A percentile compares a stretch with the other conserved stretches of the same genome.
phyloP scores from a whole-genome alignment of 2,329 filamentous ascomycete species.

The Pseudogymnoascus sp. region DNA sequence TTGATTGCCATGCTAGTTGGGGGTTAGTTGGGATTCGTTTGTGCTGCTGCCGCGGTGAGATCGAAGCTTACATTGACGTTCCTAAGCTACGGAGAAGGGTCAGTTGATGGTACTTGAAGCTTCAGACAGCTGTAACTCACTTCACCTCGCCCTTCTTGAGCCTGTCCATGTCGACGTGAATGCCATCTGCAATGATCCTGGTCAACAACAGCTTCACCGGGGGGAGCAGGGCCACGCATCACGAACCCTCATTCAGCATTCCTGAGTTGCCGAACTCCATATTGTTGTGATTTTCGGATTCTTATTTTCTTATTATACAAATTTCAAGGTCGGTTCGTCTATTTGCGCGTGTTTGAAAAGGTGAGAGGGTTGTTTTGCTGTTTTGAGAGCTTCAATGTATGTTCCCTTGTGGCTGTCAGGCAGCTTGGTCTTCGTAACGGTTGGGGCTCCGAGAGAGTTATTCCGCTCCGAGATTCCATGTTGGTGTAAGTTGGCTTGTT shows the following conservation, averaged over 20 bases:
- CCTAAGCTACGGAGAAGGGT: slow-evolving; percentile 59
- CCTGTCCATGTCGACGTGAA: slow-evolving; percentile 97
- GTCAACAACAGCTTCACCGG: slow-evolving; percentile 23
- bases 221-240: slow-evolving; percentile 15
- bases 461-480: neutral
- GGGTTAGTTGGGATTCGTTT: slow-evolving; percentile 22
- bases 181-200: slow-evolving; percentile 66
- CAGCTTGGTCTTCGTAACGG: slow-evolving; percentile 10
- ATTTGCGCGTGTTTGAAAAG: neutral
- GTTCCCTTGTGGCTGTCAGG: neutral
- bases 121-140: slow-evolving; percentile 47
- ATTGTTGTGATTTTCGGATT: slow-evolving; percentile 16
- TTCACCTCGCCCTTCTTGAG: slow-evolving; percentile 99
- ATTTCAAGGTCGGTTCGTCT: neutral
- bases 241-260: slow-evolving; percentile 55
- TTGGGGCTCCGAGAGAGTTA: neutral
- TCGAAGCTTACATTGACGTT: slow-evolving; percentile 77
- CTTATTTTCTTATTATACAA: slow-evolving; percentile 6
- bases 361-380: neutral
- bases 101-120: slow-evolving; percentile 21
- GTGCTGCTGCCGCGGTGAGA: slow-evolving; percentile 16
- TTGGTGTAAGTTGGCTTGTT: no score
- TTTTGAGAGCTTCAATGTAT: slow-evolving; percentile 9
- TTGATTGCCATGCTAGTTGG: slow-evolving; percentile 86
- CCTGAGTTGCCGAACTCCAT: slow-evolving; percentile 61